phyloP scores from a whole-genome alignment of 2,329 filamentous ascomycete genomes.

The Colletotrichum theobromicola region DNA sequence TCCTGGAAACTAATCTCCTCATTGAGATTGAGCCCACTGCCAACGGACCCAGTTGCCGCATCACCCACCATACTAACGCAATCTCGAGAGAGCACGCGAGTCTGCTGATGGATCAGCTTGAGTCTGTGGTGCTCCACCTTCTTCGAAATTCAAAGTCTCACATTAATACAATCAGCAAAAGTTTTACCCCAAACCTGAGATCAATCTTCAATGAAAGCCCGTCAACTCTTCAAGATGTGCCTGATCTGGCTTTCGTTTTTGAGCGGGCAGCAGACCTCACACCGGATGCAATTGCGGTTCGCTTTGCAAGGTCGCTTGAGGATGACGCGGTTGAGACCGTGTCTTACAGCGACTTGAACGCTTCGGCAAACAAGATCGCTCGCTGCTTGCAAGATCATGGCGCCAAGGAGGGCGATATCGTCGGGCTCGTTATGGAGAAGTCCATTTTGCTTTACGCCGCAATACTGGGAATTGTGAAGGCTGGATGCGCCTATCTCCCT shows the following conservation, averaged over 20 bases:
- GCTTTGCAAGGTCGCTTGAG: conserved; percentile 61
- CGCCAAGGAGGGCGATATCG: conserved; percentile 56
- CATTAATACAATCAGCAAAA: conserved; percentile 23
- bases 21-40: conserved; percentile 74
- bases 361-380: conserved; percentile 59
- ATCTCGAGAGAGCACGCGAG: conserved; percentile 62
- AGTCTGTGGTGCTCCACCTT: conserved; percentile 47
- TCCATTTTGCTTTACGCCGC: conserved; percentile 73
- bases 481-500: conserved; percentile 81
- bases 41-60: conserved; percentile 44
- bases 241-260: conserved; percentile 58
- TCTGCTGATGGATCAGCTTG: conserved; percentile 66
- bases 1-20: conserved; percentile 76
- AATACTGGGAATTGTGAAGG: conserved; percentile 77
- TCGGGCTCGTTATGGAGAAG: conserved; percentile 82
- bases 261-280: conserved; percentile 52
- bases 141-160: conserved; percentile 7
- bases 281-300: conserved; percentile 65
- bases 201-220: conserved; percentile 55
- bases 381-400: conserved; percentile 53
- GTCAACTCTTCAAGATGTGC: conserved; percentile 33
- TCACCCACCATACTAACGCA: conserved; percentile 51
- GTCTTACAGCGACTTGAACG: conserved; percentile 71
- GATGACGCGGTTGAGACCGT: conserved; percentile 45
- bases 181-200: conserved; percentile 37